A percentile compares a stretch with the other conserved stretches of the same genome.
Conservation (phyloP, 768 basidiomycete species). For the Leccinum barrowsii region DNA sequence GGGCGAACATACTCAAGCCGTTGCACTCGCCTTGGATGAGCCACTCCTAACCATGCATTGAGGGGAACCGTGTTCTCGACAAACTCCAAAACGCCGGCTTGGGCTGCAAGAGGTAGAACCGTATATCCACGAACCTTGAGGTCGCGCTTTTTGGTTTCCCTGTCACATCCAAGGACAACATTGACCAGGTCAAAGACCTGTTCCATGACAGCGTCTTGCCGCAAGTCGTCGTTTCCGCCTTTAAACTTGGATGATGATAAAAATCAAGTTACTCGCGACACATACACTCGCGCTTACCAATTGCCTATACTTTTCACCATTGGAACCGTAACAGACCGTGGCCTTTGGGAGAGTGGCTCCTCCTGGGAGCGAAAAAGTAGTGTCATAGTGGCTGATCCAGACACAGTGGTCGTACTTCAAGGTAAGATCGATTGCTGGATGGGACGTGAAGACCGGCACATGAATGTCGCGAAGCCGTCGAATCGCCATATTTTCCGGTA, state of each 20-base stretch:
- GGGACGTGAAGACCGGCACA: constrained; percentile 83
- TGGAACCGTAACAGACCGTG: constrained; percentile 59
- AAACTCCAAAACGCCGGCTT: constrained; percentile 88
- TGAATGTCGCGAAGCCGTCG: constrained; percentile 47
- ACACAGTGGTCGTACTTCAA: constrained; percentile 65
- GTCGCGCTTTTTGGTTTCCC: constrained; percentile 68
- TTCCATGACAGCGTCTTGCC: constrained; percentile 99
- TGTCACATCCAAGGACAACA: constrained; percentile 64
- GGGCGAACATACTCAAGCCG: not conserved
- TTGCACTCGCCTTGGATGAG: constrained; percentile 56
- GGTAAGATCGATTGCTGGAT: constrained; percentile 66
- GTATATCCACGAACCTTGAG: constrained; percentile 82
- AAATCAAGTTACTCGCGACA: not conserved
- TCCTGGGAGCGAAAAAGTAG: constrained; percentile 60
- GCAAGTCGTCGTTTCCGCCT: constrained; percentile 73
- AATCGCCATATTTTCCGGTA: constrained; percentile 48
- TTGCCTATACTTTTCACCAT: constrained; percentile 69
- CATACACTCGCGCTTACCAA: constrained; percentile 50
- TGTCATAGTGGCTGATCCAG: constrained; percentile 64
- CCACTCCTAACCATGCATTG: constrained; percentile 53
- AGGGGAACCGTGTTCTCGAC: constrained; percentile 76
- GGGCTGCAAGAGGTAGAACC: constrained; percentile 77
- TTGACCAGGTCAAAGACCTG: constrained; percentile 95
- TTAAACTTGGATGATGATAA: constrained; percentile 67
- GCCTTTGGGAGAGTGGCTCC: constrained; percentile 86